These are phyloP conservation scores for Termitomyces sp. DNA, from an alignment of 768 basidiomycete genomes.

Conservation along the genomic window DNA sequence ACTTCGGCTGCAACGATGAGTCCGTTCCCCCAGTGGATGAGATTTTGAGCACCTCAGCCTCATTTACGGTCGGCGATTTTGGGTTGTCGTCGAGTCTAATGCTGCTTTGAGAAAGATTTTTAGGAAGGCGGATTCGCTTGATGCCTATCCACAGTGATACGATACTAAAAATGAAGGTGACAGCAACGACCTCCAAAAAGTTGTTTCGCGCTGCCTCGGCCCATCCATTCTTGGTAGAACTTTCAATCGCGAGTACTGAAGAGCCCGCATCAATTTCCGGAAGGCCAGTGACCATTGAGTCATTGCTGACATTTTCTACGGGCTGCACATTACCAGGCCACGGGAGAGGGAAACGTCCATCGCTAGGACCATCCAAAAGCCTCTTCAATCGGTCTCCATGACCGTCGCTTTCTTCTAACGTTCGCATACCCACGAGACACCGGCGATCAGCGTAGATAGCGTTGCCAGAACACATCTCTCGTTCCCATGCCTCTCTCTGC, in stretches of 20 bases:
- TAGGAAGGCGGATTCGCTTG: constrained; percentile 14
- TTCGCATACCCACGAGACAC: constrained; percentile 59
- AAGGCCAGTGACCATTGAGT: neutral
- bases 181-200: constrained; percentile 18
- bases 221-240: constrained; percentile 9
- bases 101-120: neutral
- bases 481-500: constrained; percentile 10
- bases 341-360: constrained; percentile 9
- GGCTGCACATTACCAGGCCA: constrained; percentile 8
- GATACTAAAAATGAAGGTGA: constrained; percentile 20
- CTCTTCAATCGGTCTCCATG: constrained; percentile 37
- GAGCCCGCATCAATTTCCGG: neutral
- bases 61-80: neutral
- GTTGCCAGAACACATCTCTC: constrained; percentile 8
- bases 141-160: constrained; percentile 27
- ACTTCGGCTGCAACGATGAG: constrained; percentile 3
- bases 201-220: constrained; percentile 5
- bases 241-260: neutral
- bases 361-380: constrained; percentile 54
- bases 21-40: neutral
- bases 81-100: neutral
- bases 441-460: constrained; percentile 32
- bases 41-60: neutral
- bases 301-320: constrained; percentile 3
- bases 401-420: constrained; percentile 46